Conservation (phyloP, 2,329 filamentous ascomycete species). For the Calycina marina region DNA sequence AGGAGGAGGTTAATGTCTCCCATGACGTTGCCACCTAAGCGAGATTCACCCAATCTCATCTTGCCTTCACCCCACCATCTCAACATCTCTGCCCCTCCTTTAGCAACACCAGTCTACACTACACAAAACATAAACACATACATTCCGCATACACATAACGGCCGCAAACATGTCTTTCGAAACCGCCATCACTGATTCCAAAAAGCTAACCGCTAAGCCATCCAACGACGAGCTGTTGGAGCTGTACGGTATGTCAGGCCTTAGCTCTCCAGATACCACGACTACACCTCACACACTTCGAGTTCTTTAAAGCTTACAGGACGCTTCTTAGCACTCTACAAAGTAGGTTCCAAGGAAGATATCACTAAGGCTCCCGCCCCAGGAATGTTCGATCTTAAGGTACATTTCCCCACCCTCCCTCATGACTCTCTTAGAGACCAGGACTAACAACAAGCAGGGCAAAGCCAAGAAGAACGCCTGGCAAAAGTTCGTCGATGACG, state of each 20-base stretch:
- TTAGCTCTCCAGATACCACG: neutral
- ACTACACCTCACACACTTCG: neutral
- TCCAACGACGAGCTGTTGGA: constrained; percentile 47
- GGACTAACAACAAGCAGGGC: constrained; percentile 30
- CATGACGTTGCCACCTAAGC: too few relatives aligned
- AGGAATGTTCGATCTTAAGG: constrained; percentile 55
- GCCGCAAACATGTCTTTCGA: constrained; percentile 29
- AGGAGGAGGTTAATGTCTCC: too few relatives aligned
- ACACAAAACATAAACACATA: too few relatives aligned
- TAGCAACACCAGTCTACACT: too few relatives aligned
- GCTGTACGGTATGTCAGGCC: constrained; percentile 17
- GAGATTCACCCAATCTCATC: too few relatives aligned
- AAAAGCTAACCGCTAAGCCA: constrained; percentile 53
- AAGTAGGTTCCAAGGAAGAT: constrained; percentile 42
- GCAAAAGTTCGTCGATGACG: constrained; percentile 54
- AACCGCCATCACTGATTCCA: constrained; percentile 45
- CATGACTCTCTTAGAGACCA: neutral
- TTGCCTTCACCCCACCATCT: too few relatives aligned
- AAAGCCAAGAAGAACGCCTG: constrained; percentile 73
- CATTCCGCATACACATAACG: neutral
- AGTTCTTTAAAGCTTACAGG: too few relatives aligned
- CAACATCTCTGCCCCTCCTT: too few relatives aligned
- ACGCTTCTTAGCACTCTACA: constrained; percentile 38
- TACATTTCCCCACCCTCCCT: constrained; percentile 5
- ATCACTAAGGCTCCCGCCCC: constrained; percentile 39